Percentiles rank a stretch among this genome's conserved stretches.
Evolutionary conservation across 2,329 filamentous ascomycete genomes (phyloP).

Genomic region (Blastomyces silverae): DNA sequence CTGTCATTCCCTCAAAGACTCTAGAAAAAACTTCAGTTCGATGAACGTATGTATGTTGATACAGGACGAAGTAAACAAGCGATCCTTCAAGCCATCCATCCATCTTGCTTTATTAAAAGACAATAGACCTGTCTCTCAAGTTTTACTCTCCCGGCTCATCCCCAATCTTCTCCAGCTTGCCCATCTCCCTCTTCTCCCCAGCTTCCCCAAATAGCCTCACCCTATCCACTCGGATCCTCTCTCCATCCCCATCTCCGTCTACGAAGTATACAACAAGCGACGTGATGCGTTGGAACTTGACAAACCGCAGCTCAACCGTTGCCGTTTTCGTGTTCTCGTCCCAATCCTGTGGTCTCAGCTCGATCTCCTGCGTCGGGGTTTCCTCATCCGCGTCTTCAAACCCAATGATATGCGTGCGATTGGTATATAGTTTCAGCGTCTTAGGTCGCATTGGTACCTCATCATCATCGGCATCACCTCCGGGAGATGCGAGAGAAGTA

Average conservation of each 20-base stretch:
- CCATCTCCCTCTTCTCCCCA: slow-evolving; percentile 86
- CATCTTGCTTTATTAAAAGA: background rate
- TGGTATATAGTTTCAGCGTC: slow-evolving; percentile 78
- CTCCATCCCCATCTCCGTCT: slow-evolving; percentile 72
- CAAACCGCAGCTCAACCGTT: slow-evolving; percentile 69
- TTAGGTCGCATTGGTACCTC: slow-evolving; percentile 73
- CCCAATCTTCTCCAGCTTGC: slow-evolving; percentile 90
- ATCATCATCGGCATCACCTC: slow-evolving; percentile 57
- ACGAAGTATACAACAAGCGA: slow-evolving; percentile 83
- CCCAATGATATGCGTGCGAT: slow-evolving; percentile 80
- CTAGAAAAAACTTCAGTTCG: background rate
- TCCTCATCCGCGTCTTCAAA: slow-evolving; percentile 93
- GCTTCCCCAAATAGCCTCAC: slow-evolving; percentile 70
- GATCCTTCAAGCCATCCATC: background rate
- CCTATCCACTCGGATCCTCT: slow-evolving; percentile 68
- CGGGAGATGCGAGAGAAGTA: slow-evolving; percentile 64
- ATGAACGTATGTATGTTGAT: slow-evolving; percentile 1
- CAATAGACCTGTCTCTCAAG: background rate
- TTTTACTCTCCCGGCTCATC: slow-evolving; percentile 59
- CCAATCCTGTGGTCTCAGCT: slow-evolving; percentile 72
- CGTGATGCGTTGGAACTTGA: slow-evolving; percentile 94
- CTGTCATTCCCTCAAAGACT: background rate
- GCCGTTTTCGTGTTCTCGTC: slow-evolving; percentile 64
- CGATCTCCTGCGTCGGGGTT: slow-evolving; percentile 70
- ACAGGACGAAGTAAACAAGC: slow-evolving; percentile 5